Conservation (phyloP, 2,329 filamentous ascomycete species). For the Phyllosticta citrichinensis region DNA sequence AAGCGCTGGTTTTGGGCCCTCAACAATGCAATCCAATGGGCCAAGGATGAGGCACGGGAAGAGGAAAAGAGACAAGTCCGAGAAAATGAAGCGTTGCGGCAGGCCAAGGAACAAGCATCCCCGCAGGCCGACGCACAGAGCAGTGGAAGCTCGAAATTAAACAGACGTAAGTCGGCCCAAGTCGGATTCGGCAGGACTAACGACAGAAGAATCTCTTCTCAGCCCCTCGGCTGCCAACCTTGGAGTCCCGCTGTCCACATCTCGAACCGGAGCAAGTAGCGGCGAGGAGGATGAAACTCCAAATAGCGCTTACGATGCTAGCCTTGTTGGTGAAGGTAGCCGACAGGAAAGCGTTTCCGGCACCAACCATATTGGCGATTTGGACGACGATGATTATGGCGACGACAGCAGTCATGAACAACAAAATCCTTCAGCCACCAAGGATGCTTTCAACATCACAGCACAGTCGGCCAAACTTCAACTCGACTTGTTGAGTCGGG, state of each 20-base stretch:
- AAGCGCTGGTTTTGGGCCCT: slow-evolving; percentile 99
- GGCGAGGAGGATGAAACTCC: slow-evolving; percentile 44
- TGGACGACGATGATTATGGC: slow-evolving; percentile 57
- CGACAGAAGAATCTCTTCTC: background rate
- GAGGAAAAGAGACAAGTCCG: slow-evolving; percentile 68
- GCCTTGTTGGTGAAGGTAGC: slow-evolving; percentile 44
- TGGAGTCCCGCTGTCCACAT: slow-evolving; percentile 10
- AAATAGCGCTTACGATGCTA: slow-evolving; percentile 48
- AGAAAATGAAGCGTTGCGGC: slow-evolving; percentile 63
- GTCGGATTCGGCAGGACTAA: background rate
- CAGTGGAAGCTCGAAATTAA: slow-evolving; percentile 24
- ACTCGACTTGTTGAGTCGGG: slow-evolving; percentile 77
- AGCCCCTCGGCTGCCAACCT: background rate
- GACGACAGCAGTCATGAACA: slow-evolving; percentile 75
- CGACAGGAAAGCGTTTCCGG: slow-evolving; percentile 40
- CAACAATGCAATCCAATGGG: slow-evolving; percentile 98
- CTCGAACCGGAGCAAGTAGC: slow-evolving; percentile 35
- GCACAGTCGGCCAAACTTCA: slow-evolving; percentile 91
- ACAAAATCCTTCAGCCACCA: slow-evolving; percentile 55
- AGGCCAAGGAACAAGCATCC: slow-evolving; percentile 63
- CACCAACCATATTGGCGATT: slow-evolving; percentile 48
- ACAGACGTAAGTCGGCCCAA: slow-evolving; percentile 10
- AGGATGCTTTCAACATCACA: slow-evolving; percentile 94
- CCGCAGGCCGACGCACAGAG: slow-evolving; percentile 32
- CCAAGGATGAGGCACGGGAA: slow-evolving; percentile 91